Conservation (phyloP, 306 rosid genomes). For the Gastrolobium bilobum region DNA sequence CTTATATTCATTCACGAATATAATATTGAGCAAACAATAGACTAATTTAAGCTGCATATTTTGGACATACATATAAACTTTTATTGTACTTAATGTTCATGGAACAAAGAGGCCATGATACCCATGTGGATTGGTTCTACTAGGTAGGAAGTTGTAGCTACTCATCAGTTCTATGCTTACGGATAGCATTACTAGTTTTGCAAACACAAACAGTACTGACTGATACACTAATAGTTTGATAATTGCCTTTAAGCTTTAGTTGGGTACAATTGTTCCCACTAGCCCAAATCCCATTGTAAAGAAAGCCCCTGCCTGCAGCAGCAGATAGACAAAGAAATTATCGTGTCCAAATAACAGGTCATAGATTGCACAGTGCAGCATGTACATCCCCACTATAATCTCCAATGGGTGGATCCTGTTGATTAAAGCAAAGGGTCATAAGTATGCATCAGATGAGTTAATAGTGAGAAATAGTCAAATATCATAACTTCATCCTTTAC, state of each 20-base stretch:
- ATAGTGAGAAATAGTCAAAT: conserved; percentile 17
- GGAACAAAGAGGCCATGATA: conserved; percentile 25
- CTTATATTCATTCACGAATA: conserved; percentile 1
- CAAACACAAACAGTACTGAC: conserved; percentile 42
- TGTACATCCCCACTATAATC: conserved; percentile 68
- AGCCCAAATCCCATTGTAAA: conserved; percentile 66
- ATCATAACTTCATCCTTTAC: conserved; percentile 27
- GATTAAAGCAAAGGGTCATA: conserved; percentile 33
- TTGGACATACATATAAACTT: conserved; percentile 14
- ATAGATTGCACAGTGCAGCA: conserved; percentile 72
- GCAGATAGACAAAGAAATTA: conserved; percentile 63
- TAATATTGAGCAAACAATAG: conserved; percentile 18
- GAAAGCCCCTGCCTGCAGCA: conserved; percentile 71
- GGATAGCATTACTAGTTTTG: conserved; percentile 32
- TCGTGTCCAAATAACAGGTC: conserved; percentile 58
- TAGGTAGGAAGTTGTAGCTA: conserved; percentile 33
- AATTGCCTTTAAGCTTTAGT: conserved; percentile 42
- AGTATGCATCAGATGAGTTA: conserved; percentile 35
- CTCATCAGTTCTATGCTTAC: conserved; percentile 16
- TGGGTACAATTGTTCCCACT: conserved; percentile 64
- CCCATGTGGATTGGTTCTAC: conserved; percentile 39
- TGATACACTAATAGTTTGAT: conserved; percentile 13
- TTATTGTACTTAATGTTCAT: conserved; percentile 41
- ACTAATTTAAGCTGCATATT: conserved; percentile 38
- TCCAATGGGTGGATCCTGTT: conserved; percentile 67